Evolutionary conservation across 1,139 yeast genomes (phyloP).

Genomic region (Kurtzmaniella quercitrusa): DNA sequence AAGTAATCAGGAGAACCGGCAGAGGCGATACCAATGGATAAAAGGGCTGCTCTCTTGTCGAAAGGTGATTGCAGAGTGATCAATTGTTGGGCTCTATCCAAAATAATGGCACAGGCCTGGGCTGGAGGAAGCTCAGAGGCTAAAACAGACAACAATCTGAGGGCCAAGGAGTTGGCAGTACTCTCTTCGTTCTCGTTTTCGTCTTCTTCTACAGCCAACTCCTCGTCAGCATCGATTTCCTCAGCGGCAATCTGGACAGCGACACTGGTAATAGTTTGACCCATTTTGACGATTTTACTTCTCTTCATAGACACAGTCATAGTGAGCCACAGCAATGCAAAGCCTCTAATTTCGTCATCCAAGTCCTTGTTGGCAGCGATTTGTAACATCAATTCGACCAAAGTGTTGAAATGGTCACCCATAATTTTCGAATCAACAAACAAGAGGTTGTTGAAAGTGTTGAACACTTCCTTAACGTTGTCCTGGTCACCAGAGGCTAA

Average conservation of each 20-base stretch:
- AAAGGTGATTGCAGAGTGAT: constrained; percentile 52
- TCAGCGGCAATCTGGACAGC: constrained; percentile 80
- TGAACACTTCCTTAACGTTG: constrained; percentile 72
- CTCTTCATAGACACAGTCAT: constrained; percentile 72
- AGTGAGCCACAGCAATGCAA: constrained; percentile 81
- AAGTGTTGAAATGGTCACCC: constrained; percentile 68
- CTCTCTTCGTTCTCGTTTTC: constrained; percentile 92
- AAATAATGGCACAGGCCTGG: constrained; percentile 79
- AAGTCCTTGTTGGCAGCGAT: constrained; percentile 63
- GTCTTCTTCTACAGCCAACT: constrained; percentile 74
- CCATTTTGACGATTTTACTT: constrained; percentile 69
- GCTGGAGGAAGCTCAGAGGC: constrained; percentile 87
- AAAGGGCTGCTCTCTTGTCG: constrained; percentile 84
- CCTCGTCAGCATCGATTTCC: constrained; percentile 69
- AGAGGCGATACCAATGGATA: constrained; percentile 78
- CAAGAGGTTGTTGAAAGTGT: constrained; percentile 77
- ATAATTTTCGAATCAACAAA: constrained; percentile 72
- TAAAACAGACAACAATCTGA: constrained; percentile 74
- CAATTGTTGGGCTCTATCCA: constrained; percentile 63
- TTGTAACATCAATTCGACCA: constrained; percentile 72
- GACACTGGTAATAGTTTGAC: constrained; percentile 71
- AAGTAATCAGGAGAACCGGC: constrained; percentile 94
- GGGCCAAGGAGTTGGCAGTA: constrained; percentile 72
- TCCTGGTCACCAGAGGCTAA: constrained; percentile 68
- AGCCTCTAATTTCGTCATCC: constrained; percentile 79